Evolutionary conservation across 108 stramenopile genomes (phyloP).

Genomic region (Cyclotella baltica): DNA sequence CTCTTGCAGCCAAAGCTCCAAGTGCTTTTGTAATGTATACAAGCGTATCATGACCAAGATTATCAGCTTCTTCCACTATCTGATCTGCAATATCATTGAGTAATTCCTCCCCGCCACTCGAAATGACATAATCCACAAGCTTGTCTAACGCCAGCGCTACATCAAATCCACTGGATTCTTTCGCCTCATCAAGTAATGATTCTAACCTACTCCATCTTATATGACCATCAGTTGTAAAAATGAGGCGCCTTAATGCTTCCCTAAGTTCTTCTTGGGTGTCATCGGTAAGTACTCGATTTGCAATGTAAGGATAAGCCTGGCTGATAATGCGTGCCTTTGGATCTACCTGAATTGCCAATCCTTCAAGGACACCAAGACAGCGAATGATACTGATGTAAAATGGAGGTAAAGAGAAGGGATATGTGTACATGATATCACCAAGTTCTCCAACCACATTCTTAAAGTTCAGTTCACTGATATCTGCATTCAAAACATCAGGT

Average conservation of each 20-base stretch:
- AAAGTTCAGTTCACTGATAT: conserved; percentile 95
- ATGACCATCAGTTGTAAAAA: conserved; percentile 81
- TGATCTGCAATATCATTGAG: conserved; percentile 75
- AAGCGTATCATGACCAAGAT: conserved; percentile 71
- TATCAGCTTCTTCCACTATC: conserved; percentile 81
- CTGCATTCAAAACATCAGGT: conserved; percentile 93
- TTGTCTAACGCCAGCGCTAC: conserved; percentile 86
- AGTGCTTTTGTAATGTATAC: conserved; percentile 66
- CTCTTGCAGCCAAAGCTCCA: conserved; percentile 64
- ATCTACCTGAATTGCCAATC: conserved; percentile 95
- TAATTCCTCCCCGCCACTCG: conserved; percentile 78
- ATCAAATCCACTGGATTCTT: conserved; percentile 81
- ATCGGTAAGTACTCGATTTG: conserved; percentile 93
- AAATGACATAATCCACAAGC: conserved; percentile 81
- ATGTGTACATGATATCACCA: conserved; percentile 97
- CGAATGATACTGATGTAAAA: conserved; percentile 98
- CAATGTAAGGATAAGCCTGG: conserved; percentile 96
- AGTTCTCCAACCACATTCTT: conserved; percentile 95
- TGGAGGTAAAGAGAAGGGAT: conserved; percentile 95
- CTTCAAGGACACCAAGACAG: conserved; percentile 96
- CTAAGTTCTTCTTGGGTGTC: conserved; percentile 83
- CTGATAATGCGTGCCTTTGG: conserved; percentile 88
- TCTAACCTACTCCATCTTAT: conserved; percentile 94
- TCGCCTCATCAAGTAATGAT: conserved; percentile 87
- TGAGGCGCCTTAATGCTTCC: conserved; percentile 82